A percentile compares a stretch with the other conserved stretches of the same genome.
phyloP scores from a whole-genome alignment of 2,329 filamentous ascomycete species.

The Capronia epimyces region DNA sequence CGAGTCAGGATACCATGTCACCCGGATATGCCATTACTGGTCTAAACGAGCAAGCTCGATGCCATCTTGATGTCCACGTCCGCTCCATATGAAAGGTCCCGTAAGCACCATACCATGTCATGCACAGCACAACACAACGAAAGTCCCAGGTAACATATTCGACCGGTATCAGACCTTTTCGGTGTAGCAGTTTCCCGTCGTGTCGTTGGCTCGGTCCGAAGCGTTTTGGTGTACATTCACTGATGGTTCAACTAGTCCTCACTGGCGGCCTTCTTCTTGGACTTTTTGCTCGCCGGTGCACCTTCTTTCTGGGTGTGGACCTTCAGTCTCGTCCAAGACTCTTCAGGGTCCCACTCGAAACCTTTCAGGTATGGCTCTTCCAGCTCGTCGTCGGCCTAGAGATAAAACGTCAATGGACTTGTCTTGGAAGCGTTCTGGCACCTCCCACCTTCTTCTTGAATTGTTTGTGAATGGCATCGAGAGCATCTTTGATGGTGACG shows the following conservation, averaged over 20 bases:
- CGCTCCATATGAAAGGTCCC: too few species aligned
- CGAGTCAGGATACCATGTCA: too few species aligned
- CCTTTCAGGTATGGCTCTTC: conserved; percentile 81
- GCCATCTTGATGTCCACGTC: too few species aligned
- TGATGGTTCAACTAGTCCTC: conserved; percentile 28
- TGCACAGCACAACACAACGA: too few species aligned
- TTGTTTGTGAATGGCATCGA: conserved; percentile 92
- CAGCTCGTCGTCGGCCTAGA: conserved; percentile 82
- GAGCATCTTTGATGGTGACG: conserved; percentile 92
- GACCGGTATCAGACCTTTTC: too few species aligned
- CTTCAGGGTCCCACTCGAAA: conserved; percentile 94
- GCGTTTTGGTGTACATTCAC: neutral
- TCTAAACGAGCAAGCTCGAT: too few species aligned
- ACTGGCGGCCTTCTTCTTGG: conserved; percentile 56
- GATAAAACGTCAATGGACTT: conserved; percentile 10
- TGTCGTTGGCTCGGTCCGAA: neutral
- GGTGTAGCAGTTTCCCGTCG: too few species aligned
- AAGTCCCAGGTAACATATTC: too few species aligned
- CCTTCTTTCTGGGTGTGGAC: conserved; percentile 77
- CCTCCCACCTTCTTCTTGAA: conserved; percentile 85
- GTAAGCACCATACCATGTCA: too few species aligned
- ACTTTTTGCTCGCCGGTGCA: conserved; percentile 52
- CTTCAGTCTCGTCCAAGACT: conserved; percentile 80
- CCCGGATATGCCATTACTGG: too few species aligned
- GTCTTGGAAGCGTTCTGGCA: conserved; percentile 13